Evolutionary conservation across 176 grass and related monocot species (phyloP).

Genomic region (Rhynchospora breviuscula): DNA sequence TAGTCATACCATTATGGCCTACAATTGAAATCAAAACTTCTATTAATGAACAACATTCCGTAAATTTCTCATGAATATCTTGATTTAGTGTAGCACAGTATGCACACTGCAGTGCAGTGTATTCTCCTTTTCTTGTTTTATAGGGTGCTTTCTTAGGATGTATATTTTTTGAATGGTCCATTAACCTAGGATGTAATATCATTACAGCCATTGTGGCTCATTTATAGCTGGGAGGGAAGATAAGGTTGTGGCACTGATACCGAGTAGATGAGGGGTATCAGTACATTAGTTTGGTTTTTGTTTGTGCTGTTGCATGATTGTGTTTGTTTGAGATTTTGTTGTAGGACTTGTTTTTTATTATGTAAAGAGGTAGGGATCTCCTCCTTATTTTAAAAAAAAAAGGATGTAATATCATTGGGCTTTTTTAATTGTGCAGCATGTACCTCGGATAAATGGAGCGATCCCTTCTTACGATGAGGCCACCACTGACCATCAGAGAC

Average conservation of each 20-base stretch:
- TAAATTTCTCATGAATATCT: background rate
- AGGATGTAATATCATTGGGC: too few relatives aligned
- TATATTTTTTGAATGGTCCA: background rate
- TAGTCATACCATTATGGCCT: background rate
- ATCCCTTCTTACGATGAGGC: conserved; percentile 94
- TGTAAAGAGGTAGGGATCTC: too few relatives aligned
- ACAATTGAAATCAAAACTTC: background rate
- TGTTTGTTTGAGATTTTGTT: too few relatives aligned
- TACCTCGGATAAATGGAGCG: conserved; percentile 95
- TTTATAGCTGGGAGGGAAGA: too few relatives aligned
- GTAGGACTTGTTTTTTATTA: too few relatives aligned
- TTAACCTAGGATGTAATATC: background rate
- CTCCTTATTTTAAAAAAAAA: too few relatives aligned
- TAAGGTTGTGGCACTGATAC: too few relatives aligned
- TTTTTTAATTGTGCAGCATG: conserved; percentile 65
- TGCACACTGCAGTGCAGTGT: background rate
- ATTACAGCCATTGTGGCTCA: background rate
- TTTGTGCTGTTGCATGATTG: too few relatives aligned
- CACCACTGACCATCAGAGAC: conserved; percentile 89
- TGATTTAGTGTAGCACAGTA: background rate
- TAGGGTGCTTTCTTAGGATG: background rate
- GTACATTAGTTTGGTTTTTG: too few relatives aligned
- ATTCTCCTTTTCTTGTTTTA: background rate
- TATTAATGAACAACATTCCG: background rate
- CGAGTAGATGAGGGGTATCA: too few relatives aligned